Base-by-base conservation (phyloP, 768 basidiomycete genomes). In the Amanita polypyramis region DNA sequence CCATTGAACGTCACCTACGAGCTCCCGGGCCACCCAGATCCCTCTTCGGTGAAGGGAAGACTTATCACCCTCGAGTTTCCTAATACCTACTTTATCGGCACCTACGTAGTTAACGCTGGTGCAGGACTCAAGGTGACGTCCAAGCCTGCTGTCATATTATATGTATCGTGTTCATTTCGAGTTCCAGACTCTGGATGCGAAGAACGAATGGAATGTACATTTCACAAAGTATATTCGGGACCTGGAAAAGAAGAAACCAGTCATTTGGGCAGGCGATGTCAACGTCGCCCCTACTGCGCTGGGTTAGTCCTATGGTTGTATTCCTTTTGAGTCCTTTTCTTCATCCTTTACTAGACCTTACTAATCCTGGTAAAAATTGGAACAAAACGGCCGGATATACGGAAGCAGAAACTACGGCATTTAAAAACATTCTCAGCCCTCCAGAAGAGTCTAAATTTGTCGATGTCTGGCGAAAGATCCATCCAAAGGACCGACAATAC, bases 371-470 rank as follows among this genome's bases (percentile, higher is more conserved):
- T 48, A 54, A 69, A 42, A 90, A 91, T 57, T 91, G 87, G 87
- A 91, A 93, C 62, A 93, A 93, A 60, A 80, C 84, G 0, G 69
- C 90, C 1, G 90, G 90, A 0, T 88, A 89, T 60, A 93, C 90
- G 0, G 78, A 86, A 57, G 78, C 73, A 6, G 91, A 94, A 65
- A 89, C 84, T 8, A 73, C 78, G 4, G 78, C 83, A 0, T 92
- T 84, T 61, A 75, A 73, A 48, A 72, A 75, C 14, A 80, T 92
- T 38, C 70, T 94, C 0, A 65, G 75, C 41, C 70, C 82, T 5
- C 64, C 77, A 4, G 62, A 64, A 3, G 61, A 58, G 15, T 15
- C 49, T 4, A 71, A 70, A 58, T 85, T 93, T 45, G 70, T 87
- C 37, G 91, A 94, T 55, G 65, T 89, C 33, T 94, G 91, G 91